Percentiles rank a stretch among this genome's conserved stretches.
Conservation (phyloP, 306 rosid genomes). For the Quercus robur region DNA sequence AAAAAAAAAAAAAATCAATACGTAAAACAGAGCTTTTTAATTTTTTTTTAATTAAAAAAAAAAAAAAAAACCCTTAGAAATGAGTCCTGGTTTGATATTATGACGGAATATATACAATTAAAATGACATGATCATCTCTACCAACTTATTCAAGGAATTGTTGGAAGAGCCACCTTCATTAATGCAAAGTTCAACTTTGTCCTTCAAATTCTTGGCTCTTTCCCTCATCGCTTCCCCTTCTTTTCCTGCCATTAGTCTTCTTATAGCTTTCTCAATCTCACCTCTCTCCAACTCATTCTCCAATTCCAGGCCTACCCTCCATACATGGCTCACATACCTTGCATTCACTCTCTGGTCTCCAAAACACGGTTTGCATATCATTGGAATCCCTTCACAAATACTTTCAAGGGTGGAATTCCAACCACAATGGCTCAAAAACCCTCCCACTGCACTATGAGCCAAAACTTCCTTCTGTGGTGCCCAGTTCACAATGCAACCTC, state of each 20-base stretch:
- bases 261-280: background rate
- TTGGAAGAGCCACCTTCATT: background rate
- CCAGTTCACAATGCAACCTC: conserved; percentile 41
- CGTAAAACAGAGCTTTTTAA: no score
- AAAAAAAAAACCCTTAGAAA: no score
- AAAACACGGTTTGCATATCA: conserved; percentile 18
- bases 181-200: background rate
- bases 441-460: conserved; percentile 38
- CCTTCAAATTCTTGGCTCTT: background rate
- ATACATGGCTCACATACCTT: conserved; percentile 28
- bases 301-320: conserved; percentile 27
- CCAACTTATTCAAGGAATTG: background rate
- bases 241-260: background rate
- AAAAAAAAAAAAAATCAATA: no score
- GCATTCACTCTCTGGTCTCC: conserved; percentile 43
- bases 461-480: conserved; percentile 43
- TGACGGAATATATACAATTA: background rate
- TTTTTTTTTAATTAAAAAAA: no score
- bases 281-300: background rate
- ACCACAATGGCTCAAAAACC: conserved; percentile 55
- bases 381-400: conserved; percentile 38
- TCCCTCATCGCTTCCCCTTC: background rate
- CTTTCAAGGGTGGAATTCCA: conserved; percentile 48
- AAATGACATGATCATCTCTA: background rate
- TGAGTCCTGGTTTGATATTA: no score